Evolutionary conservation across 129 eudicot species (phyloP), one percentile per base, ranked within the genome.

Genomic region (Pseudognaphalium luteoalbum): DNA sequence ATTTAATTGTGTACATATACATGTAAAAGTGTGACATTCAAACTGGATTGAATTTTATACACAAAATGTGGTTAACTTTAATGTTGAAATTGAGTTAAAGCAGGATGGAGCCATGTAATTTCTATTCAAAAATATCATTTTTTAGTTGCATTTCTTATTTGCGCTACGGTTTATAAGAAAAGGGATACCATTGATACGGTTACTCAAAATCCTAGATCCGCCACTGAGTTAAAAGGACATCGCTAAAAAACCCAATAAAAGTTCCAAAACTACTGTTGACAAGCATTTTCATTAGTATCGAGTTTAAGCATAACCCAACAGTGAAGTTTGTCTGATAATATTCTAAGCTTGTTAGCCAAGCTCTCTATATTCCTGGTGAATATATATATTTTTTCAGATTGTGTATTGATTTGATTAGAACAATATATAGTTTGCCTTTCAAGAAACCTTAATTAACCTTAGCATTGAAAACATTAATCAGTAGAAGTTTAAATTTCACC

Each of bases 401-500:
- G 22, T 41, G 39, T 17, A 59, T 8, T 25, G 17, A 1, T 15
- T 34, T 56, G 51, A 20, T 62, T 30, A 32, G 17, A 50, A 32
- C 72, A 50, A 44, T 17, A 65, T 65, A 44, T 17, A 65, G 33
- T 65, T 75, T 65, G 2, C 21, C 7, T 32, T 19, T 66, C 37
- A 52, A 67, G 72, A 66, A 76, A 66, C 66, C 67, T 30, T 42
- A 12, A 33, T 32, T 14, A 30, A 64, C 2, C 54, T 51, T 68
- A 68, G 56, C 50, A 32, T 29, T 60, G 22, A 60, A 41, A 28
- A 20, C 44, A 2, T 17, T 51, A 33, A 66, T 51, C 33, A 41
- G 72, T 28, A 22, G 17, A 72, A 68, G 52, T 71, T 70, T n/a
- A n/a, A n/a, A n/a, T n/a, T 42, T 83, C 70, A 93, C 98, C 98